Conservation (phyloP, 345 rosid genomes). For the Rhodomyrtus tomentosa region DNA sequence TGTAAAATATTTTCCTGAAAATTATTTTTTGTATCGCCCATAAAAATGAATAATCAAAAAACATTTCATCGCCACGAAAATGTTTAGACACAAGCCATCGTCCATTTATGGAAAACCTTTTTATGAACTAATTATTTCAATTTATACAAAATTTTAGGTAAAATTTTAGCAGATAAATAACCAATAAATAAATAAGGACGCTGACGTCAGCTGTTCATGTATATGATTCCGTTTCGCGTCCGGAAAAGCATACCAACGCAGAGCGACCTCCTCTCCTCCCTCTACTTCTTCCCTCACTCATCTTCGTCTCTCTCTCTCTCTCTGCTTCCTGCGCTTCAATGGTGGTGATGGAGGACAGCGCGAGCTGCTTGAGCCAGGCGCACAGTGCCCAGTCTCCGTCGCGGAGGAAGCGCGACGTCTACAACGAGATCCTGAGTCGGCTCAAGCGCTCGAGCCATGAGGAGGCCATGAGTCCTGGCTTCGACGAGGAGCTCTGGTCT, state of each 20-base stretch:
- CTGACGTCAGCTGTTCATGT: neutral
- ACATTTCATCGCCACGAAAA: neutral
- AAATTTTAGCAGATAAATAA: neutral
- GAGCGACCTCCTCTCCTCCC: neutral
- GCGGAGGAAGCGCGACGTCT: slow-evolving; percentile 53
- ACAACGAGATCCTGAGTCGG: slow-evolving; percentile 57
- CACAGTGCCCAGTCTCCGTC: neutral
- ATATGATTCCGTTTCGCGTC: neutral
- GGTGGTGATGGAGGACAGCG: slow-evolving; percentile 2
- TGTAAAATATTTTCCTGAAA: too few relatives aligned
- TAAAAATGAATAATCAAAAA: neutral
- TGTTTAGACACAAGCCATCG: too few relatives aligned
- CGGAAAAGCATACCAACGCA: neutral
- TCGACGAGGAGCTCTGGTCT: slow-evolving; percentile 78
- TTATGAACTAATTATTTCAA: neutral
- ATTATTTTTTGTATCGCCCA: neutral
- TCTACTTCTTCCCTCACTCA: neutral
- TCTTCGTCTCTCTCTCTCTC: neutral
- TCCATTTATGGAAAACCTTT: fast-evolving
- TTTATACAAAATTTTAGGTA: fast-evolving
- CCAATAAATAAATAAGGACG: neutral
- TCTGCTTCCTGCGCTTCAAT: neutral
- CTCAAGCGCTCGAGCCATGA: slow-evolving; percentile 36
- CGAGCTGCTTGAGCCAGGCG: neutral
- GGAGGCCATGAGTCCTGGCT: slow-evolving; percentile 50